Percentiles rank a stretch among this genome's conserved stretches.
Conservation (phyloP, 306 rosid genomes). For the Benincasa hispida region DNA sequence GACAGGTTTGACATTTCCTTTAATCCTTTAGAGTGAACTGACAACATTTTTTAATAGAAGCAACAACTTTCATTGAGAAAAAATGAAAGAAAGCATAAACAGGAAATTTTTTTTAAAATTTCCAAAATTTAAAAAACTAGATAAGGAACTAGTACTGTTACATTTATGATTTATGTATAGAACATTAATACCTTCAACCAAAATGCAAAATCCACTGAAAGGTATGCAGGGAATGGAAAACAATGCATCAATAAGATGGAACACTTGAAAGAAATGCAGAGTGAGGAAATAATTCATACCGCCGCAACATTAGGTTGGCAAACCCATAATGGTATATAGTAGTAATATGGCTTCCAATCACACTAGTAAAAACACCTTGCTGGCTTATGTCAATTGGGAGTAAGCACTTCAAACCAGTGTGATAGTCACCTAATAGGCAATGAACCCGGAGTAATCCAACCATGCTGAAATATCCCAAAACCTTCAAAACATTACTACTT, state of each 20-base stretch:
- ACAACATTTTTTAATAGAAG: background rate
- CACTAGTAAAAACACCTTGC: conserved; percentile 71
- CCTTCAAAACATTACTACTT: conserved; percentile 95
- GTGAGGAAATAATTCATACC: conserved; percentile 26
- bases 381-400: conserved; percentile 77
- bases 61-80: no score
- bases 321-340: conserved; percentile 91
- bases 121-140: background rate
- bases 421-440: conserved; percentile 96
- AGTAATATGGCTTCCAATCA: conserved; percentile 87
- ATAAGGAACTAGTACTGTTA: background rate
- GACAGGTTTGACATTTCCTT: background rate
- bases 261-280: background rate
- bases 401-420: conserved; percentile 72
- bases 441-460: conserved; percentile 89
- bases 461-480: conserved; percentile 96
- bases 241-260: background rate
- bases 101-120: no score
- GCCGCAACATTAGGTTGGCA: conserved; percentile 91
- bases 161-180: no score
- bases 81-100: no score
- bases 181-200: no score
- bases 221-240: background rate
- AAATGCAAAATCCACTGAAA: background rate
- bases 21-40: background rate